Conservation (phyloP, 169 alveolate species). For the Neospora caninum region DNA sequence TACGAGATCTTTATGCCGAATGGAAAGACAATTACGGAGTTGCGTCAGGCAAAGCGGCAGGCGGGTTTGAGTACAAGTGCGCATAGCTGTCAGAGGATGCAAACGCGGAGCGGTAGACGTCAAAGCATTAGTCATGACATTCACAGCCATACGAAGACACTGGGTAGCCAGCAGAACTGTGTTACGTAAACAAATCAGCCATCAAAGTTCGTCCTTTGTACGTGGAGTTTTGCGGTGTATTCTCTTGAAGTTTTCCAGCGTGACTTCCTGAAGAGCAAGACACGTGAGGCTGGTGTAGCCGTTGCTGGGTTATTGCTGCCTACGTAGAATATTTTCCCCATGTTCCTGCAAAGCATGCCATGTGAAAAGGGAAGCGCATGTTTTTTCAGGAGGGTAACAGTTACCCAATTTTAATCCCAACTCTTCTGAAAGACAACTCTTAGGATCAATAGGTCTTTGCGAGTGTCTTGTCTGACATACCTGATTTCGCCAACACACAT, state of each 20-base stretch:
- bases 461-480: background rate
- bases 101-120: too few relatives aligned
- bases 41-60: too few relatives aligned
- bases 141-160: too few relatives aligned
- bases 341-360: background rate
- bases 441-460: background rate
- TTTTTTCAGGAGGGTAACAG: background rate
- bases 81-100: too few relatives aligned
- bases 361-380: background rate
- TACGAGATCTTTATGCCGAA: too few relatives aligned
- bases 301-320: background rate
- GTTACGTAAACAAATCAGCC: too few relatives aligned
- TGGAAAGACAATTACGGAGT: too few relatives aligned
- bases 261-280: background rate
- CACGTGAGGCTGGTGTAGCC: background rate
- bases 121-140: too few relatives aligned
- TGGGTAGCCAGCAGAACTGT: too few relatives aligned
- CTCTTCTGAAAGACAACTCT: background rate
- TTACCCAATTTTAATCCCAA: conserved; percentile 3
- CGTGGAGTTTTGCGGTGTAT: background rate
- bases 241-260: conserved; percentile 10
- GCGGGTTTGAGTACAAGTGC: too few relatives aligned
- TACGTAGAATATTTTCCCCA: conserved; percentile 40
- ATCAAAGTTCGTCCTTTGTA: background rate
- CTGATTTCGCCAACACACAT: conserved; percentile 39